phyloP scores from a whole-genome alignment of 2,329 filamentous ascomycete genomes.

The Xylaria multiplex region DNA sequence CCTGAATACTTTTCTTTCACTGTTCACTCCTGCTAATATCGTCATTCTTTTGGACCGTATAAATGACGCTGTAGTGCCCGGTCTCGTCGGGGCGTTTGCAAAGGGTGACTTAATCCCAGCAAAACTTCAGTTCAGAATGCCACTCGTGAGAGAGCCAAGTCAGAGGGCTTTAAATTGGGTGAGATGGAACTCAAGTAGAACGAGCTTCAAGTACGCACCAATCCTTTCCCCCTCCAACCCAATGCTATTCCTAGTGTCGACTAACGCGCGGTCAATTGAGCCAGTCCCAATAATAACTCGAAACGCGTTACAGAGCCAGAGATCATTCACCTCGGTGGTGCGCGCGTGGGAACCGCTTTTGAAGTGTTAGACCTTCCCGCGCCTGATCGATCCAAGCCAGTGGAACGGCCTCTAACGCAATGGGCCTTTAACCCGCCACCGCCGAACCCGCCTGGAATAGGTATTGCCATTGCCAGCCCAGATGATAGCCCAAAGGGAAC shows the following conservation, averaged over 20 bases:
- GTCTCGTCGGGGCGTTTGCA: not conserved
- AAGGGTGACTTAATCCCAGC: not conserved
- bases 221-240: slow-evolving; percentile 9
- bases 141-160: slow-evolving; percentile 39
- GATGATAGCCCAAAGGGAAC: slow-evolving; percentile 10
- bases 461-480: slow-evolving; percentile 28
- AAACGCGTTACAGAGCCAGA: slow-evolving; percentile 35
- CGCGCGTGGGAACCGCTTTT: slow-evolving; percentile 36
- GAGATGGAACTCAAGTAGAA: slow-evolving; percentile 39
- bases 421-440: slow-evolving; percentile 36
- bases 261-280: slow-evolving; percentile 23
- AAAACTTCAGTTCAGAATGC: slow-evolving; percentile 30
- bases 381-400: slow-evolving; percentile 31
- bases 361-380: slow-evolving; percentile 32
- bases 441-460: slow-evolving; percentile 34
- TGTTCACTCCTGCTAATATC: not conserved
- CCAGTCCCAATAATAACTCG: slow-evolving; percentile 31
- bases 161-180: slow-evolving; percentile 39
- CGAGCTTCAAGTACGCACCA: slow-evolving; percentile 27
- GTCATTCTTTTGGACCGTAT: not conserved
- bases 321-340: slow-evolving; percentile 42
- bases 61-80: not conserved
- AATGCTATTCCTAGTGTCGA: slow-evolving; percentile 8
- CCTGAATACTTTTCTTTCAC: slow-evolving; percentile 26
- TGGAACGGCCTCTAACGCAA: slow-evolving; percentile 32